Conservation (phyloP, 139 green algal genomes). For the Eudorina sp. region DNA sequence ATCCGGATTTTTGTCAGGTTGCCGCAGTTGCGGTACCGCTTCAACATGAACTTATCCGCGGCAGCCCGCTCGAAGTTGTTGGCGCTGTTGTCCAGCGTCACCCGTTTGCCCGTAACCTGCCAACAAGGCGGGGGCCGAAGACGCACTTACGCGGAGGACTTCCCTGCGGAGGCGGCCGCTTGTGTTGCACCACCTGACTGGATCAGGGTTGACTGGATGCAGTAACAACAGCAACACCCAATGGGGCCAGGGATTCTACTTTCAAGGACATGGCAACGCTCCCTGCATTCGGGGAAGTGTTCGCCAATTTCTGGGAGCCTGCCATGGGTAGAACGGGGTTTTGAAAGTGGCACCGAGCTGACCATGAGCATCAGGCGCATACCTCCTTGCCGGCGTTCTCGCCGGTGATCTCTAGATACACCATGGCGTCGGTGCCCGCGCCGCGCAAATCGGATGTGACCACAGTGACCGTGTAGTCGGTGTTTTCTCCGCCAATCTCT, state of each 20-base stretch:
- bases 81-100: conserved; percentile 59
- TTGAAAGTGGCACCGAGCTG: background rate
- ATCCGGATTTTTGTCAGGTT: conserved; percentile 60
- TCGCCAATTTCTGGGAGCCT: too few relatives aligned
- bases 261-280: too few relatives aligned
- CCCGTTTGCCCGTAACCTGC: conserved; percentile 41
- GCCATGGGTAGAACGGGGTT: too few relatives aligned
- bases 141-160: background rate
- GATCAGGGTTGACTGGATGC: too few relatives aligned
- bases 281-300: too few relatives aligned
- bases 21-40: conserved; percentile 59
- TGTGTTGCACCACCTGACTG: too few relatives aligned
- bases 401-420: conserved; percentile 63
- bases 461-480: conserved; percentile 60
- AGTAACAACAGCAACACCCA: too few relatives aligned
- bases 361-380: background rate
- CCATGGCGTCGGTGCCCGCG: conserved; percentile 64
- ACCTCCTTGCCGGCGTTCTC: conserved; percentile 61
- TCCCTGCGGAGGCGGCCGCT: background rate
- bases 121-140: too few relatives aligned
- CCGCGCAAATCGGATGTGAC: conserved; percentile 57
- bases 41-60: conserved; percentile 66
- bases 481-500: conserved; percentile 50
- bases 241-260: too few relatives aligned
- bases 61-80: conserved; percentile 47